Evolutionary conservation across 768 basidiomycete species (phyloP).

Genomic region (Pisolithus marmoratus): DNA sequence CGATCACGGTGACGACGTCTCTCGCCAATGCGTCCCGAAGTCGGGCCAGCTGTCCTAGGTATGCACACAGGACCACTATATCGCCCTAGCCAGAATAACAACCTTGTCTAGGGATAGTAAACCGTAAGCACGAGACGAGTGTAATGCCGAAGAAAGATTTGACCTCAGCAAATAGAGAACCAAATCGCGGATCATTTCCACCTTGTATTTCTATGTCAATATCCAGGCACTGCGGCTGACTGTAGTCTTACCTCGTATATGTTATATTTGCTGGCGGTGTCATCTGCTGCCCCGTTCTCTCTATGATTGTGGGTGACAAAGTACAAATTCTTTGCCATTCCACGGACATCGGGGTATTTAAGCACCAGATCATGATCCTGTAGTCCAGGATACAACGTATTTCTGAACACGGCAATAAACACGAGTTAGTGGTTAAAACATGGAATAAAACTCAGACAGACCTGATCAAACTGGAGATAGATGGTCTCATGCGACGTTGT

Average conservation of each 20-base stretch:
- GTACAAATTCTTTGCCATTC: slow-evolving; percentile 58
- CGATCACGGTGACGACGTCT: slow-evolving; percentile 58
- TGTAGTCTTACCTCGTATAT: slow-evolving; percentile 63
- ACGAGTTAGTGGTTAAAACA: not conserved
- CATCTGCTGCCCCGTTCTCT: slow-evolving; percentile 56
- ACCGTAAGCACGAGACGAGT: not conserved
- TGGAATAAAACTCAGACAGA: not conserved
- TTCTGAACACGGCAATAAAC: no score
- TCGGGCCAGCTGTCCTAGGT: slow-evolving; percentile 45
- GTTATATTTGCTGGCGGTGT: slow-evolving; percentile 63
- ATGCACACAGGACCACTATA: slow-evolving; percentile 51
- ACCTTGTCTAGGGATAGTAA: slow-evolving; percentile 35
- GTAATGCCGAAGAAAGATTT: not conserved
- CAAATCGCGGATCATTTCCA: slow-evolving; percentile 45
- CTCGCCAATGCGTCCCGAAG: slow-evolving; percentile 37
- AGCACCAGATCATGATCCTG: slow-evolving; percentile 51
- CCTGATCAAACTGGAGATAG: slow-evolving; percentile 49
- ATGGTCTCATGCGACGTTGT: slow-evolving; percentile 71
- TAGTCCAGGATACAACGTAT: slow-evolving; percentile 56
- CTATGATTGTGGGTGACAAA: slow-evolving; percentile 59
- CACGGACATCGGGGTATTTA: slow-evolving; percentile 50
- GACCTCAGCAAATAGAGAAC: slow-evolving; percentile 46
- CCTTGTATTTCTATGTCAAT: slow-evolving; percentile 21
- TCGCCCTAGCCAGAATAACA: slow-evolving; percentile 41
- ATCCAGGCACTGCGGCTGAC: not conserved